These are phyloP conservation scores for Sequoiadendron giganteum DNA, from an alignment of 75 land plant genomes.

Conservation along the genomic window DNA sequence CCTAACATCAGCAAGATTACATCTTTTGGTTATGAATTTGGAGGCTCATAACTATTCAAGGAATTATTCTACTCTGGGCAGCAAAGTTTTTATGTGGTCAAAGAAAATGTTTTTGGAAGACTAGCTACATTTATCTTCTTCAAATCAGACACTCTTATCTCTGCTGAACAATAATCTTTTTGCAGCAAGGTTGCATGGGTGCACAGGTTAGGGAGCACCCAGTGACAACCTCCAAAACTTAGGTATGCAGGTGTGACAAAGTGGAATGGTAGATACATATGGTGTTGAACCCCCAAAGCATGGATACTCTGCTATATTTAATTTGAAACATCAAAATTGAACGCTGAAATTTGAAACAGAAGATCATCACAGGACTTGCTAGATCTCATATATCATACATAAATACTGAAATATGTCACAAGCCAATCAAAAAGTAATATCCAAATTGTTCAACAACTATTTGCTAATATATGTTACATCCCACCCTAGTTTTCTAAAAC, in stretches of 20 bases:
- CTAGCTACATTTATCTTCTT: neutral
- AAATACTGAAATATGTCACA: neutral
- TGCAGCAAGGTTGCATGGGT: neutral
- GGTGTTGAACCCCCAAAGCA: neutral
- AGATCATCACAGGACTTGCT: neutral
- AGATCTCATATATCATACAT: neutral
- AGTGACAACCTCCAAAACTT: neutral
- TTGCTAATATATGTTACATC: neutral
- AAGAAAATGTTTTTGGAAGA: neutral
- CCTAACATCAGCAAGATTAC: neutral
- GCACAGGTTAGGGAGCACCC: neutral
- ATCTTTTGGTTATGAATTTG: neutral
- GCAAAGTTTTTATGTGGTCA: neutral
- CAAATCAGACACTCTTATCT: neutral
- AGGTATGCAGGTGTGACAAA: neutral
- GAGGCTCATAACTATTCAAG: neutral
- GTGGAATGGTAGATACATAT: neutral
- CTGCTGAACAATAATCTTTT: neutral
- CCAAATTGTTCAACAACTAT: neutral
- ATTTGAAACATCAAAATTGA: neutral
- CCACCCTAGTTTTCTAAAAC: no score
- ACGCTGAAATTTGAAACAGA: neutral
- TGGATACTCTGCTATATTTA: neutral
- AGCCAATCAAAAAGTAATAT: neutral
- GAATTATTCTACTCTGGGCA: neutral